A percentile compares a stretch with the other conserved stretches of the same genome.
Conservation (phyloP, 768 basidiomycete species). For the Tephrocybe sp. region DNA sequence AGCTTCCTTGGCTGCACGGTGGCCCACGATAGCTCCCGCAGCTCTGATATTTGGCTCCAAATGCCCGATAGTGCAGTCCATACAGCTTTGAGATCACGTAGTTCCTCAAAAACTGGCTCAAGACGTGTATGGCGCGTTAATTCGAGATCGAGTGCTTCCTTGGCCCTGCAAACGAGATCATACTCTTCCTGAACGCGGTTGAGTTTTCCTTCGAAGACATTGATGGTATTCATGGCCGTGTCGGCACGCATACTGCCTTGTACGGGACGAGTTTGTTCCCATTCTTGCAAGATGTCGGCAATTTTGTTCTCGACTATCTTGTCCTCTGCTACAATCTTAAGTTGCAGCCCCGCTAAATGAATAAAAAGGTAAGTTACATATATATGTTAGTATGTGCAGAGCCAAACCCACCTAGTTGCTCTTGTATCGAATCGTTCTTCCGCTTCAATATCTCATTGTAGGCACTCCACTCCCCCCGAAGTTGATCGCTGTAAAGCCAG, state of each 20-base stretch:
- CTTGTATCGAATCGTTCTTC: conserved; percentile 98
- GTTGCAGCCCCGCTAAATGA: conserved; percentile 83
- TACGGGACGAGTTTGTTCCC: conserved; percentile 95
- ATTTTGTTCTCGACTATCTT: conserved; percentile 98
- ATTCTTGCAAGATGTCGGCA: conserved; percentile 84
- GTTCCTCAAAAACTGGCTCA: conserved; percentile 92
- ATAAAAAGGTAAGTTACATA: not conserved
- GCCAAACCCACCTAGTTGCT: conserved; percentile 83
- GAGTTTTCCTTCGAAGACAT: conserved; percentile 90
- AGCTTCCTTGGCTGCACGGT: conserved; percentile 94
- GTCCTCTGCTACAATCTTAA: conserved; percentile 99
- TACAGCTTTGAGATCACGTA: conserved; percentile 95
- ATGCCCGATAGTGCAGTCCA: conserved; percentile 99
- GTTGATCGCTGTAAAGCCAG: conserved; percentile 98
- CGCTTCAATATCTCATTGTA: conserved; percentile 97
- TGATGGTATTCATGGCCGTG: conserved; percentile 94
- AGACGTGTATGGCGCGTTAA: conserved; percentile 86
- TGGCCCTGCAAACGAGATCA: conserved; percentile 92
- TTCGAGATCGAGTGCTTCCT: conserved; percentile 95
- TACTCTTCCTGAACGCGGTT: conserved; percentile 92
- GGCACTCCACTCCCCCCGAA: conserved; percentile 97
- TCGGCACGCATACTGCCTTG: conserved; percentile 97
- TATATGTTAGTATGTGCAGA: not conserved
- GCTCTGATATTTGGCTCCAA: conserved; percentile 89
- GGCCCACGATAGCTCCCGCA: conserved; percentile 88